A percentile compares a stretch with the other conserved stretches of the same genome.
Conservation (phyloP, 495 filamentous ascomycete genomes). For the Neurospora tetraspora region DNA sequence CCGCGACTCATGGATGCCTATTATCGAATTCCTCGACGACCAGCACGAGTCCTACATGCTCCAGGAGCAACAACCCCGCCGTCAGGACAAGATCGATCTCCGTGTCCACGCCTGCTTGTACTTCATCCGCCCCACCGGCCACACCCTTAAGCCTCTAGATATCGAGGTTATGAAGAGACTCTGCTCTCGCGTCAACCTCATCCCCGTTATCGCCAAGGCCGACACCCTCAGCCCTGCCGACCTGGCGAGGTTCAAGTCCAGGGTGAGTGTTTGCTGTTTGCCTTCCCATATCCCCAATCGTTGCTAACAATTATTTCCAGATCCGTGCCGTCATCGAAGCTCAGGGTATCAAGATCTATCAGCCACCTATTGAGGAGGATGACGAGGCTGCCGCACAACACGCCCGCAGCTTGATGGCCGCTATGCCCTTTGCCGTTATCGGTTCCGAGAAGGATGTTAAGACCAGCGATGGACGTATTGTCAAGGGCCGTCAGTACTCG, state of each 20-base stretch:
- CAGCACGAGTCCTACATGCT: constrained; percentile 99
- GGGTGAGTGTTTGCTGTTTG: constrained; percentile 44
- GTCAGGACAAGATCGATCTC: constrained; percentile 96
- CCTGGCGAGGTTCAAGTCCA: constrained; percentile 83
- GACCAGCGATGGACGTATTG: constrained; percentile 85
- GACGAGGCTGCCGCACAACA: constrained; percentile 92
- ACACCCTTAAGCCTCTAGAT: constrained; percentile 96
- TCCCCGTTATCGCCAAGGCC: constrained; percentile 96
- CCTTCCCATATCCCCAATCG: background rate
- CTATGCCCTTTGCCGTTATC: constrained; percentile 98
- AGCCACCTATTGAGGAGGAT: constrained; percentile 93
- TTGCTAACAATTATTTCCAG: constrained; percentile 32
- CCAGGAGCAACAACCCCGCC: constrained; percentile 97
- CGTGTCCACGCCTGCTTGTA: constrained; percentile 97
- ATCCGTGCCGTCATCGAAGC: constrained; percentile 92
- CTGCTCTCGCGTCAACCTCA: constrained; percentile 94
- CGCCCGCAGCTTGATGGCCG: constrained; percentile 83
- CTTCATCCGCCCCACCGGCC: constrained; percentile 96
- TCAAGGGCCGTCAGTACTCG: constrained; percentile 97
- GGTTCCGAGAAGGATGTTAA: constrained; percentile 99
- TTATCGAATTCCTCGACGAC: constrained; percentile 99
- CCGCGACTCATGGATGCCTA: constrained; percentile 98
- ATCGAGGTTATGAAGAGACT: constrained; percentile 99
- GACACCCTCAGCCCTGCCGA: constrained; percentile 92
- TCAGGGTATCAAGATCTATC: constrained; percentile 98